Evolutionary conservation across 805 yeast genomes (phyloP), one percentile per base, ranked within the genome.

Genomic region (Wickerhamomyces ciferrii): DNA sequence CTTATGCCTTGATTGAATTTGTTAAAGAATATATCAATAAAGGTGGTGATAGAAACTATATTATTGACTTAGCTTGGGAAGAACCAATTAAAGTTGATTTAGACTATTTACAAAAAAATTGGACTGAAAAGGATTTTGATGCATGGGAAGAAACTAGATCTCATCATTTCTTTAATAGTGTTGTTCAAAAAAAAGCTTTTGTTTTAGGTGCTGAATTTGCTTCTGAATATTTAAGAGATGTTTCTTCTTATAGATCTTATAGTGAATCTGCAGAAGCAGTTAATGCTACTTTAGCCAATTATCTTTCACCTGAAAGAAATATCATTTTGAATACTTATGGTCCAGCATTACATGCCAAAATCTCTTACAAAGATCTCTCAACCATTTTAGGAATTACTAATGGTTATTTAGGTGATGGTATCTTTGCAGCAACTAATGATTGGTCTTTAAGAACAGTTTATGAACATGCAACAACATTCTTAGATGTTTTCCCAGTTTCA

Each of bases 71-170:
- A 48, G 53, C 31, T 8, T 37, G 39, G 39, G 24, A 19, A 37
- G 8, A 20, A 20, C 39, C 39, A 20, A 14, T 37, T 5, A 76
- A 75, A 57, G 83, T 83, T 0, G 94, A 85, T 63, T 72, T 86
- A 53, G 65, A 67, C 25, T 85, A 81, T 51, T 70, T 80, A 27
- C 53, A 71, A 25, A 56, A 60, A 13, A 66, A 69, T 51, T 86
- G 91, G 91, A 56, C 63, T 21, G 53, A 62, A 17, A 61, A 61
- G 5, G 83, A 87, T 7, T 85, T 83, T 66, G 94, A 85, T 62
- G 65, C 86, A 41, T 85, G 94, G 94, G 94, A 85, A 63, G 94
- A 85, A 61, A 66, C 81, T 43, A 59, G 79, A 46, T 76, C 86
- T 0, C 49, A 68, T 47, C 94, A 85, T 58, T 75, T 83, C 48